These are phyloP conservation scores for Fagus sylvatica DNA, from an alignment of 306 rosid genomes.

Conservation along the genomic window DNA sequence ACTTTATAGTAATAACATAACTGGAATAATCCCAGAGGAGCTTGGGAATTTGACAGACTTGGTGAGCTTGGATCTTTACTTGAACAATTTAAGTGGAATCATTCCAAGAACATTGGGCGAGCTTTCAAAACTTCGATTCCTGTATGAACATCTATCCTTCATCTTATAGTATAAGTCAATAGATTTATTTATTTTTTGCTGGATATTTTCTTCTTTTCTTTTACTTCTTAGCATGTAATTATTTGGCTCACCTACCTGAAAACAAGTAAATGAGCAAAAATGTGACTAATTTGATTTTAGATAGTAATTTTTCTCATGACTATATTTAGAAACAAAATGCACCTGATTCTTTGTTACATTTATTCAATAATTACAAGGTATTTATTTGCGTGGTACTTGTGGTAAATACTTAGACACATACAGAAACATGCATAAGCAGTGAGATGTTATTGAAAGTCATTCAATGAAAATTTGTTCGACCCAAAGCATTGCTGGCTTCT, in stretches of 20 bases:
- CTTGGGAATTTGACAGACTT: constrained; percentile 71
- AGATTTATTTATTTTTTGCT: constrained; percentile 10
- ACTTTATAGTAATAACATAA: constrained; percentile 71
- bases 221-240: constrained; percentile 2
- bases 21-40: constrained; percentile 70
- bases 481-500: neutral
- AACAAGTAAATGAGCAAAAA: constrained; percentile 3
- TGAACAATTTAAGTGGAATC: constrained; percentile 50
- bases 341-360: neutral
- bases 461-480: neutral
- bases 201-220: constrained; percentile 11
- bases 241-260: constrained; percentile 12
- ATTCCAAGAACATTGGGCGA: constrained; percentile 61
- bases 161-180: constrained; percentile 27
- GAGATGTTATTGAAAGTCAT: neutral
- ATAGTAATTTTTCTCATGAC: neutral
- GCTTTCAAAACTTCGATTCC: constrained; percentile 68
- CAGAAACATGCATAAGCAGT: neutral
- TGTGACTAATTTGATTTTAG: constrained; percentile 8
- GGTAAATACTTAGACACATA: neutral
- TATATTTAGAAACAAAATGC: neutral
- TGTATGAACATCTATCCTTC: constrained; percentile 60
- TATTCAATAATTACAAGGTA: neutral
- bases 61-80: constrained; percentile 96
- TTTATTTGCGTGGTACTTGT: neutral